Evolutionary conservation across 371 early-diverging fungal species (phyloP), one percentile per base, ranked within the genome.

Genomic region (Basidiobolus meristosporus): DNA sequence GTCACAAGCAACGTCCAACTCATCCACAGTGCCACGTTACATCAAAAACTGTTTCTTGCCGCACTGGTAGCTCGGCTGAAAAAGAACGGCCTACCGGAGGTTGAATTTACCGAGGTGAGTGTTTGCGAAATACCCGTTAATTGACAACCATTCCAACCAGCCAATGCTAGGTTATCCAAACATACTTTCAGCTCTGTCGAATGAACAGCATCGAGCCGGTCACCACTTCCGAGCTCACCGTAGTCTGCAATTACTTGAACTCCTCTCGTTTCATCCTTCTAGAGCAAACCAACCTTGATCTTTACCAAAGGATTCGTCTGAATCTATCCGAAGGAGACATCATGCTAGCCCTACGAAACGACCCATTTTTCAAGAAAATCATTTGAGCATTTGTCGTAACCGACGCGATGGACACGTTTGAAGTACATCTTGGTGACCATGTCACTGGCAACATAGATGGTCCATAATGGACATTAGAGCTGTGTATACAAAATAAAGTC

Each of bases 41-140:
- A 88, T 47, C 90, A 88, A 47, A 82, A 86, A 47, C 45, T 88
- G 16, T 88, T 90, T 41, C 45, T 93, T 19, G 66, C 83, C 0
- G 65, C 86, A 0, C 51, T 86, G 28, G 59, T 80, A 31, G 62
- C 68, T 7, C 56, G 63, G 15, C 50, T 79, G 7, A 62, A 83
- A 19, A 63, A 67, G 7, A 56, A 60, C 0, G 92, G 90, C 3
- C 37, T 69, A 6, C 66, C 70, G n/a, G 84, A 89, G 37, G 75
- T 79, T 1, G 64, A 75, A 21, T 73, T 85, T 48, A 72, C 68
- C 0, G 77, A 79, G 38, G 77, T 75, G 20, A 54, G 62, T 19
- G 44, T 47, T 17, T n/a, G n/a, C n/a, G n/a, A n/a, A n/a, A n/a
- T n/a, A n/a, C n/a, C n/a, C n/a, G n/a, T n/a, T n/a, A n/a, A n/a